phyloP scores from a whole-genome alignment of 2,329 filamentous ascomycete species.

The Fusarium subtropicale region DNA sequence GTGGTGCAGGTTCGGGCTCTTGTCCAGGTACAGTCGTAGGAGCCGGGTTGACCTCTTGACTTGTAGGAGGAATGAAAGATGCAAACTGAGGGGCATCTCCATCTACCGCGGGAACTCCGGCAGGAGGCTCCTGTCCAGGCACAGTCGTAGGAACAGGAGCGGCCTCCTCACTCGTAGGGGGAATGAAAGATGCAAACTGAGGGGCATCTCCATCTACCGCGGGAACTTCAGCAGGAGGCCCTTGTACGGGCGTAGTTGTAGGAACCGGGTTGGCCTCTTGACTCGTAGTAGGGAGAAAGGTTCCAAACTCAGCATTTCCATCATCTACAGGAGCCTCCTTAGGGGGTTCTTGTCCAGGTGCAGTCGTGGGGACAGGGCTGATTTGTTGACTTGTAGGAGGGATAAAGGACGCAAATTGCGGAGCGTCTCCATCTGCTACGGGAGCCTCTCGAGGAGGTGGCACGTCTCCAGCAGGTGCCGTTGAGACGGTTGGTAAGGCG shows the following conservation, averaged over 20 bases:
- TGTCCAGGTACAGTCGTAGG: conserved; percentile 25
- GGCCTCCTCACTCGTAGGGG: conserved; percentile 20
- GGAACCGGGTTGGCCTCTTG: conserved; percentile 19
- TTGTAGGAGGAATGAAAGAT: conserved; percentile 30
- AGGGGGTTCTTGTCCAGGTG: conserved; percentile 12
- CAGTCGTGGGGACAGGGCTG: conserved; percentile 19
- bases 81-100: conserved; percentile 29
- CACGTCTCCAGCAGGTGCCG: conserved; percentile 15
- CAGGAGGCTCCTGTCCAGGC: conserved; percentile 7
- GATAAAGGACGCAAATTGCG: conserved; percentile 36
- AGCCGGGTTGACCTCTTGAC: conserved; percentile 10
- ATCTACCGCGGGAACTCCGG: conserved; percentile 6
- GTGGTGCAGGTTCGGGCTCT: conserved; percentile 17
- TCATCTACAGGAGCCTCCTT: conserved; percentile 10
- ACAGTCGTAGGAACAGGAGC: conserved; percentile 17
- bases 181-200: conserved; percentile 34
- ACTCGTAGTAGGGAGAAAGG: conserved; percentile 26
- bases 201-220: conserved; percentile 19
- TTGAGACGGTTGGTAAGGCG: conserved; percentile 23
- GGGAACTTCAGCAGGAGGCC: conserved; percentile 2
- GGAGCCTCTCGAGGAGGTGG: conserved; percentile 9
- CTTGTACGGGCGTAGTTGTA: conserved; percentile 18
- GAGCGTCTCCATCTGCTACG: conserved; percentile 19
- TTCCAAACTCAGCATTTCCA: conserved; percentile 29
- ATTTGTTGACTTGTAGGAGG: conserved; percentile 21